Percentiles rank a stretch among this genome's conserved stretches.
Evolutionary conservation across 257 asterid species (phyloP).

Genomic region (Solanum piurae): DNA sequence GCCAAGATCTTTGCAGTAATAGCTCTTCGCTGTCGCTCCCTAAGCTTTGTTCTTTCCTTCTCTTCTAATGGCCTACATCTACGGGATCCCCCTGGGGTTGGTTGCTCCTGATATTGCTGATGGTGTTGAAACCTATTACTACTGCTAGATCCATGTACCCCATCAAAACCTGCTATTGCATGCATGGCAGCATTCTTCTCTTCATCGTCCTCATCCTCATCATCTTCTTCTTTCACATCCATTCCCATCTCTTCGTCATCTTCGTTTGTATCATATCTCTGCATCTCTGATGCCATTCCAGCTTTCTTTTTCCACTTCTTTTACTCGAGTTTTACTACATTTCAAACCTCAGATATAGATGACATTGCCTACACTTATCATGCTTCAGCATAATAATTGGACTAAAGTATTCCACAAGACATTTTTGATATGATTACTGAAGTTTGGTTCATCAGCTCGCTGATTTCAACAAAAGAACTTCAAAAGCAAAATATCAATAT

Average conservation of each 20-base stretch:
- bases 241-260: slow-evolving; percentile 93
- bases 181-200: slow-evolving; percentile 43
- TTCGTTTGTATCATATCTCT: slow-evolving; percentile 63
- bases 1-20: slow-evolving; percentile 96
- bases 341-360: slow-evolving; percentile 5
- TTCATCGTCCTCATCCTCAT: slow-evolving; percentile 65
- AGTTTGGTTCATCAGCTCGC: neutral
- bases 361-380: slow-evolving; percentile 7
- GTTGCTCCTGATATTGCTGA: slow-evolving; percentile 65
- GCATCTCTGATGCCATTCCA: slow-evolving; percentile 59
- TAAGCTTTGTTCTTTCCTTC: slow-evolving; percentile 92
- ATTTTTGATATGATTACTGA: neutral
- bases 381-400: neutral
- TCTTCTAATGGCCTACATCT: slow-evolving; percentile 95
- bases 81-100: slow-evolving; percentile 63
- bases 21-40: slow-evolving; percentile 96
- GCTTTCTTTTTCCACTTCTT: slow-evolving; percentile 7
- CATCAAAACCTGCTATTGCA: slow-evolving; percentile 38
- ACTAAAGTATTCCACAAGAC: neutral
- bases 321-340: slow-evolving; percentile 2
- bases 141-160: slow-evolving; percentile 41
- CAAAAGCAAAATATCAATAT: neutral
- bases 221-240: slow-evolving; percentile 92
- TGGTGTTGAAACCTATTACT: slow-evolving; percentile 42
- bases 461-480: neutral